phyloP scores from a whole-genome alignment of 306 rosid genomes.

The Quercus glauca region DNA sequence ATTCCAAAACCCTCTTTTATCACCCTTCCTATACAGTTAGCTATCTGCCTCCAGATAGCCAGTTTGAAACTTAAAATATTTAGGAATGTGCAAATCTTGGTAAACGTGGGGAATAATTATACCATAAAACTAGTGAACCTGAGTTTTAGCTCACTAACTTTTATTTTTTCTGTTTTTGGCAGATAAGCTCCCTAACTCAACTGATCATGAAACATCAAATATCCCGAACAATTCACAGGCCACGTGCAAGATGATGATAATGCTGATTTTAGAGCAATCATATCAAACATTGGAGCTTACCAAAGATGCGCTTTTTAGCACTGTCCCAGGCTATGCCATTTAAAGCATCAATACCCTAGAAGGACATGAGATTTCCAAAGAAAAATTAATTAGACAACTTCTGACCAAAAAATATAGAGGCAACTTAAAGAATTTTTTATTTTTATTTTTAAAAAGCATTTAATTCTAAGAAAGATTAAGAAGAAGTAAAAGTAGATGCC shows the following conservation, averaged over 20 bases:
- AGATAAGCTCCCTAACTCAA: neutral
- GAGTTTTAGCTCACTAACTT: too few relatives aligned
- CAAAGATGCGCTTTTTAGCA: slow-evolving; percentile 51
- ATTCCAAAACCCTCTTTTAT: neutral
- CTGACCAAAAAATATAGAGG: neutral
- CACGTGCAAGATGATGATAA: neutral
- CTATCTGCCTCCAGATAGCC: neutral
- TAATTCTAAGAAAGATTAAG: slow-evolving; percentile 1
- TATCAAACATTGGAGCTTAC: slow-evolving; percentile 35
- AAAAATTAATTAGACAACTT: slow-evolving; percentile 6
- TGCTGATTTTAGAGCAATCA: neutral
- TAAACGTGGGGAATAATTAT: neutral
- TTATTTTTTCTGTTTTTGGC: too few relatives aligned
- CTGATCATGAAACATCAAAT: neutral
- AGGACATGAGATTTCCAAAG: slow-evolving; percentile 3
- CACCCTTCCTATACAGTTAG: neutral
- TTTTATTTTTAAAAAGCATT: neutral
- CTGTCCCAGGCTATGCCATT: slow-evolving; percentile 98
- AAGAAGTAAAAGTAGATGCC: neutral
- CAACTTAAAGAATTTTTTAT: neutral
- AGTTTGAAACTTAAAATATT: neutral
- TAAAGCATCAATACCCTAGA: slow-evolving; percentile 61
- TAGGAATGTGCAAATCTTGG: neutral
- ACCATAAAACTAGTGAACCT: neutral
- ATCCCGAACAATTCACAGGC: neutral